phyloP scores from a whole-genome alignment of 2,329 filamentous ascomycete species.

The Bertia moriformis region DNA sequence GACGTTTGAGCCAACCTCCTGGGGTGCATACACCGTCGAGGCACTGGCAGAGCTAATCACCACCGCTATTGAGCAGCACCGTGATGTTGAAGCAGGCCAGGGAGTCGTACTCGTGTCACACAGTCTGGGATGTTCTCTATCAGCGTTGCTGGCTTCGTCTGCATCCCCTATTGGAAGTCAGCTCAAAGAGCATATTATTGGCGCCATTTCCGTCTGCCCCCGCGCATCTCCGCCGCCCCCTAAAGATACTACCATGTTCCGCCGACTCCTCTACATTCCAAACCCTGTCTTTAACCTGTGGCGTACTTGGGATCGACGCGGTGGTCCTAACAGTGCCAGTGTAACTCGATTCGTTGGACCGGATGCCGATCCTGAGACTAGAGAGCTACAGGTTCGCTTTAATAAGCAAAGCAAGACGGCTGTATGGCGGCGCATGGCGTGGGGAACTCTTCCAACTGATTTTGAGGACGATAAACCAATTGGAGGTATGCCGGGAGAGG shows the following conservation, averaged over 20 bases:
- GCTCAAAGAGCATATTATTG: constrained; percentile 34
- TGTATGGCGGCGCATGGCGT: constrained; percentile 49
- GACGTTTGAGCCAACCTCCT: constrained; percentile 38
- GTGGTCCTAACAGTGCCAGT: constrained; percentile 45
- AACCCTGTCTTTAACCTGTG: constrained; percentile 41
- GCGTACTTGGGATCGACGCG: constrained; percentile 45
- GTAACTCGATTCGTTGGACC: constrained; percentile 43
- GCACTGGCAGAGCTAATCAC: constrained; percentile 45
- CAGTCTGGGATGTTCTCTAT: constrained; percentile 54
- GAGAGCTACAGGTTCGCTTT: constrained; percentile 37
- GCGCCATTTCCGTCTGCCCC: constrained; percentile 51
- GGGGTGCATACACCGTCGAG: constrained; percentile 47
- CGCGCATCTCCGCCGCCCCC: constrained; percentile 36
- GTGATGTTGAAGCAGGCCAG: constrained; percentile 34
- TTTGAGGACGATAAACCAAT: constrained; percentile 15
- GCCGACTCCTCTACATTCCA: constrained; percentile 35
- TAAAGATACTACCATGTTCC: constrained; percentile 26
- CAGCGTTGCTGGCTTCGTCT: constrained; percentile 34
- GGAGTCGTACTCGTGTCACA: constrained; percentile 50
- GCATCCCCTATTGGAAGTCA: constrained; percentile 18
- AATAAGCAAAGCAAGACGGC: constrained; percentile 51
- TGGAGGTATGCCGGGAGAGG: constrained; percentile 38
- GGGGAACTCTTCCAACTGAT: constrained; percentile 37
- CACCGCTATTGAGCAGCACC: constrained; percentile 42
- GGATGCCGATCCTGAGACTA: constrained; percentile 34